A percentile compares a stretch with the other conserved stretches of the same genome.
Conservation (phyloP, 108 stramenopile species). For the Fistulifera solaris region DNA sequence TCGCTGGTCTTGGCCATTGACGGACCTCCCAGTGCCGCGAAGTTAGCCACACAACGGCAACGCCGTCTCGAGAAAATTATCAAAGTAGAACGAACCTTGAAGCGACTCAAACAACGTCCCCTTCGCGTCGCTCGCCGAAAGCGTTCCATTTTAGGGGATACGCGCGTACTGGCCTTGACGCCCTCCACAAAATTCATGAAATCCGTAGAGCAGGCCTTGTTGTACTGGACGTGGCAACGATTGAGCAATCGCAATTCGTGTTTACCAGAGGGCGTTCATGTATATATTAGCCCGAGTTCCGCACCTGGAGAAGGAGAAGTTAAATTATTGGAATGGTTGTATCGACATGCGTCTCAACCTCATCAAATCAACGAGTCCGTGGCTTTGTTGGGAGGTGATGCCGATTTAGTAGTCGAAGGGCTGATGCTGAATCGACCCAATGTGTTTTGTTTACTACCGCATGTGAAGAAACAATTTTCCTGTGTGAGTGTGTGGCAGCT, state of each 20-base stretch:
- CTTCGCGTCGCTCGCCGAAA: constrained; percentile 15
- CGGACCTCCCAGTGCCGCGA: constrained; percentile 75
- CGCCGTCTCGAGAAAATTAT: constrained; percentile 38
- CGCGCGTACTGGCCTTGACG: constrained; percentile 47
- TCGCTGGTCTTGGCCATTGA: constrained; percentile 77
- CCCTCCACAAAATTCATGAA: constrained; percentile 78
- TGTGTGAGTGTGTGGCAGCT: constrained; percentile 63
- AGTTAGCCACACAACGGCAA: constrained; percentile 71
- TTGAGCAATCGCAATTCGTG: constrained; percentile 25
- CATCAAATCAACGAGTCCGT: constrained; percentile 20
- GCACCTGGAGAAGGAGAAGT: constrained; percentile 89
- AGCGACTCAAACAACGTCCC: constrained; percentile 13
- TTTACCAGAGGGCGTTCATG: constrained; percentile 25
- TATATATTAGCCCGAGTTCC: constrained; percentile 63
- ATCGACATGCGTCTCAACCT: constrained; percentile 12
- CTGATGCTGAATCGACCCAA: constrained; percentile 54
- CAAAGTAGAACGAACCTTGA: constrained; percentile 21
- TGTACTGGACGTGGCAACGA: constrained; percentile 83
- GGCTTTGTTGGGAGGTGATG: constrained; percentile 79
- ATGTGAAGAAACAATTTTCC: constrained; percentile 18
- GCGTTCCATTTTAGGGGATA: constrained; percentile 12
- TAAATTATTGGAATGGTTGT: constrained; percentile 80
- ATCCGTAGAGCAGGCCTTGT: constrained; percentile 44
- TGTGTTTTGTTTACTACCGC: constrained; percentile 63
- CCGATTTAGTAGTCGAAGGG: constrained; percentile 82